These are phyloP conservation scores for Yamadazyma membranifaciens DNA, from an alignment of 1,139 yeast genomes.

Conservation along the genomic window DNA sequence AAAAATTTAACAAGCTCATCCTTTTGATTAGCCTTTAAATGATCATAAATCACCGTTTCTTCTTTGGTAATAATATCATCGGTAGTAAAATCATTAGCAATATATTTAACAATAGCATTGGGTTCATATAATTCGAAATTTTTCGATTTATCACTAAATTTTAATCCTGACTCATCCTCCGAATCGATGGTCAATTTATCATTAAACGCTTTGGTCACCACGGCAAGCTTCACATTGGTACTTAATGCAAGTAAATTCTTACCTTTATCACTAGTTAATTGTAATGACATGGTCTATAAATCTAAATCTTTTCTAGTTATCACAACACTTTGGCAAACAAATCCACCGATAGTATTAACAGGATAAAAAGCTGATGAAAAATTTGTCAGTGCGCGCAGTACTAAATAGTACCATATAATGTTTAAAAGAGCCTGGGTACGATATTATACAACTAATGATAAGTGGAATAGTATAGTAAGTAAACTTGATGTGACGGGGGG, in stretches of 20 bases:
- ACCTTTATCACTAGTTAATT: constrained; percentile 43
- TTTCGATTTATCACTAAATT: constrained; percentile 31
- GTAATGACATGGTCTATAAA: constrained; percentile 12
- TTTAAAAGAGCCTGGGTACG: background rate
- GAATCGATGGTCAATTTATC: constrained; percentile 28
- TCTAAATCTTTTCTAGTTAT: background rate
- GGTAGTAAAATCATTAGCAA: constrained; percentile 46
- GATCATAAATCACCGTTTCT: constrained; percentile 33
- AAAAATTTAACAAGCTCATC: constrained; percentile 20
- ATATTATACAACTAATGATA: constrained; percentile 3
- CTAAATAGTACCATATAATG: background rate
- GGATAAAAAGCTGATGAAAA: constrained; percentile 1
- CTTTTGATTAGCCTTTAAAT: constrained; percentile 28
- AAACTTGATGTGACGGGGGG: background rate
- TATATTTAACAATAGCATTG: constrained; percentile 77
- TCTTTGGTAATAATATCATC: constrained; percentile 24
- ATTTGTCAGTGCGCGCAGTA: background rate
- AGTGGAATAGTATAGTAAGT: constrained; percentile 13
- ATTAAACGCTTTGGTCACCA: constrained; percentile 45
- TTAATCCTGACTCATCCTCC: constrained; percentile 34
- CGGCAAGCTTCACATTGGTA: constrained; percentile 58
- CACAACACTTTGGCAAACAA: background rate
- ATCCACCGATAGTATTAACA: background rate
- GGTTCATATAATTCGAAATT: constrained; percentile 65
- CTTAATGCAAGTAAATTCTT: constrained; percentile 41